These are phyloP conservation scores for Boletus pseudopeckii DNA, from an alignment of 768 basidiomycete species.

Conservation along the genomic window DNA sequence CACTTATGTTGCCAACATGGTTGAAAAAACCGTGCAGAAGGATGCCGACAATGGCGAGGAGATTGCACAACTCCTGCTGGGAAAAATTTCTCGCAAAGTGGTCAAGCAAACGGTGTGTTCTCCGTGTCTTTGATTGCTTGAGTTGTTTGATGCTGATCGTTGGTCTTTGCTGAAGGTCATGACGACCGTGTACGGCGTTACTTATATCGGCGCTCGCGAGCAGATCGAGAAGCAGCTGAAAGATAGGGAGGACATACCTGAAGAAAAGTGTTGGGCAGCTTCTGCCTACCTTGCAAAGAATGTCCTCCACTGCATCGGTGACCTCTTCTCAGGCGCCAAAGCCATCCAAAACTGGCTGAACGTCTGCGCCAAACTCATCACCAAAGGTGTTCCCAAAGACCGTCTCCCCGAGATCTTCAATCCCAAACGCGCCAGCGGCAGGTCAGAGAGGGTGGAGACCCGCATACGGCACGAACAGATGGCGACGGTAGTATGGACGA, in stretches of 20 bases:
- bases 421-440: conserved; percentile 9
- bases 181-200: conserved; percentile 99
- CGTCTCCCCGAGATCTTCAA: conserved; percentile 49
- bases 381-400: conserved; percentile 78
- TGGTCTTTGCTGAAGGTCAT: conserved; percentile 59
- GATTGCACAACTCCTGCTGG: conserved; percentile 59
- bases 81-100: conserved; percentile 86
- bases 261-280: conserved; percentile 69
- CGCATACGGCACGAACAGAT: conserved; percentile 83
- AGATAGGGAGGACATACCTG: conserved; percentile 66
- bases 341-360: conserved; percentile 91
- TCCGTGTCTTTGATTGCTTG: background rate
- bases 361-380: conserved; percentile 74
- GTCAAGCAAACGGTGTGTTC: conserved; percentile 90
- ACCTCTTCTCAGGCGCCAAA: conserved; percentile 90
- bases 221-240: conserved; percentile 90
- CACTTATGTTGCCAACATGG: conserved; percentile 84
- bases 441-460: conserved; percentile 15
- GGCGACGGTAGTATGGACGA: conserved; percentile 96
- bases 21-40: conserved; percentile 59
- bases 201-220: conserved; percentile 89
- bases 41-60: conserved; percentile 52
- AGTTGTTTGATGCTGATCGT: background rate
- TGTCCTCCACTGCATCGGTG: conserved; percentile 80
- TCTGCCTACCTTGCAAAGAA: conserved; percentile 79